Evolutionary conservation across 108 stramenopile genomes (phyloP).

Genomic region (Chaetoceros muelleri): DNA sequence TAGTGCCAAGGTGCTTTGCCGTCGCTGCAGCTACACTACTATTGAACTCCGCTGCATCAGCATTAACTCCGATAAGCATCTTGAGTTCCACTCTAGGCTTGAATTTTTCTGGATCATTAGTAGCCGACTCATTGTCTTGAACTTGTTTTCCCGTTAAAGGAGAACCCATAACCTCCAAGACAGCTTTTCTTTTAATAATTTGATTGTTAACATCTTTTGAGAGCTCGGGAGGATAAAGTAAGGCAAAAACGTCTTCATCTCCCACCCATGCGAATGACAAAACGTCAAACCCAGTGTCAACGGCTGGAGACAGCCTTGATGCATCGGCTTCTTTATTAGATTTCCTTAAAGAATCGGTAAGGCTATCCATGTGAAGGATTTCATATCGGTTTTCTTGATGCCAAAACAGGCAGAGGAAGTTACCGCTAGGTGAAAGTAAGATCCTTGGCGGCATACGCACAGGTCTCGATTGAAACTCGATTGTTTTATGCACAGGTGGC

Average conservation of each 20-base stretch:
- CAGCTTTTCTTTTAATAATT: conserved; percentile 6
- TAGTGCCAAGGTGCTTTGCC: conserved; percentile 36
- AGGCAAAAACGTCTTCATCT: conserved; percentile 58
- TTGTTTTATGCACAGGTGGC: conserved; percentile 28
- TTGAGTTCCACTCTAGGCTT: conserved; percentile 50
- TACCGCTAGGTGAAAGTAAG: conserved; percentile 61
- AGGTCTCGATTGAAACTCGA: conserved; percentile 18
- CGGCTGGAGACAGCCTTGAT: conserved; percentile 33
- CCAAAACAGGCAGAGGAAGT: conserved; percentile 60
- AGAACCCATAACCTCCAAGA: conserved; percentile 1
- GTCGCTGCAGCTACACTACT: conserved; percentile 43
- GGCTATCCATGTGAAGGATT: conserved; percentile 49
- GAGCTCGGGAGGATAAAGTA: conserved; percentile 25
- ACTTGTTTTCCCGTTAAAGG: conserved; percentile 12
- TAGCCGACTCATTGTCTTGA: conserved; percentile 11
- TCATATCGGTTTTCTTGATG: conserved; percentile 55
- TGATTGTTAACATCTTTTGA: neutral
- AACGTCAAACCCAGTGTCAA: conserved; percentile 50
- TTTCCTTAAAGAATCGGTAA: conserved; percentile 9
- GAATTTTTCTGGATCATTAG: conserved; percentile 10
- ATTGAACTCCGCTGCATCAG: conserved; percentile 40
- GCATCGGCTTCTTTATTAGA: conserved; percentile 16
- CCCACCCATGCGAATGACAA: conserved; percentile 76
- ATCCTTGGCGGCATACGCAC: conserved; percentile 36
- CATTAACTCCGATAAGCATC: conserved; percentile 32